Conservation (phyloP, 1,284 basidiomycete species). For the Ustilago curta region DNA sequence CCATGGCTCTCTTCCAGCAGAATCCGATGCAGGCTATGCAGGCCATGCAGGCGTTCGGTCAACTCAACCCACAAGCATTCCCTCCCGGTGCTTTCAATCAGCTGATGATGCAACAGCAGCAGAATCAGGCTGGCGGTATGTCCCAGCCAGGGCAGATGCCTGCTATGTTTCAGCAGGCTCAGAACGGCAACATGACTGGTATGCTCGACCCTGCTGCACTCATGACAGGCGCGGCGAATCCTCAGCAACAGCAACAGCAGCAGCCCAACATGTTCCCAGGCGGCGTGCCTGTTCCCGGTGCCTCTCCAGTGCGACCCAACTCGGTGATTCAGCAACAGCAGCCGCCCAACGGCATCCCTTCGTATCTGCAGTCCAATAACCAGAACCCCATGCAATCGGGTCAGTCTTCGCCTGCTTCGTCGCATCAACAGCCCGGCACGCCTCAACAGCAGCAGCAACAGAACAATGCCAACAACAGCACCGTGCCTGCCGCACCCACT, state of each 20-base stretch:
- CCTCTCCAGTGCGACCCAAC: conserved; percentile 42
- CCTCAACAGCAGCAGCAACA: conserved; percentile 38
- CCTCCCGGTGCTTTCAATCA: conserved; percentile 42
- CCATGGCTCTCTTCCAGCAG: conserved; percentile 46
- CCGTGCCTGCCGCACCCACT: conserved; percentile 31
- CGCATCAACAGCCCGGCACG: conserved; percentile 39
- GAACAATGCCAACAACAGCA: conserved; percentile 26
- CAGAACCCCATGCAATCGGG: conserved; percentile 26
- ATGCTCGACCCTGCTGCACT: conserved; percentile 40
- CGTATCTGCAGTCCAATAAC: conserved; percentile 42
- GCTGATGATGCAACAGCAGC: conserved; percentile 45
- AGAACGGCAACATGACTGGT: conserved; percentile 34
- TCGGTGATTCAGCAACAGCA: conserved; percentile 31
- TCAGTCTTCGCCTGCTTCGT: conserved; percentile 38
- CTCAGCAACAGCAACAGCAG: conserved; percentile 30
- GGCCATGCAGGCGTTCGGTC: conserved; percentile 48
- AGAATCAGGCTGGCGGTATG: conserved; percentile 23
- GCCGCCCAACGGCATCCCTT: conserved; percentile 42
- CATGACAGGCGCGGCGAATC: conserved; percentile 34
- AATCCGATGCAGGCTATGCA: conserved; percentile 53
- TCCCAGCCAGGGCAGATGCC: conserved; percentile 28
- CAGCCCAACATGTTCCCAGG: conserved; percentile 36
- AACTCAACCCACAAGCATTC: conserved; percentile 42
- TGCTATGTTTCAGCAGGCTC: conserved; percentile 36
- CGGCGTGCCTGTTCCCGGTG: conserved; percentile 16